These are phyloP conservation scores for Pelargonium citronellum DNA, from an alignment of 441 rosid species.

Conservation along the genomic window DNA sequence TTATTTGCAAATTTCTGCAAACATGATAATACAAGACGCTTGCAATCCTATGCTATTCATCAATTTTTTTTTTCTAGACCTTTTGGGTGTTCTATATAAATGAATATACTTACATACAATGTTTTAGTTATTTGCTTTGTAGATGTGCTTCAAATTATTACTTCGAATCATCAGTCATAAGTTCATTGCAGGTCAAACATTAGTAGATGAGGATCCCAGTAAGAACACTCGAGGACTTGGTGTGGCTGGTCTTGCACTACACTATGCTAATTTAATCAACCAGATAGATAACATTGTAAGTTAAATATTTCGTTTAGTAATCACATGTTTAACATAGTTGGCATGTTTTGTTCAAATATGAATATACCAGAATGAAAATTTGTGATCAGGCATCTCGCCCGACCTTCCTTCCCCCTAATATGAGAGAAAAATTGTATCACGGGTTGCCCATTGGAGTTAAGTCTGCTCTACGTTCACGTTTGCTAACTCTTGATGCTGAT, in stretches of 20 bases:
- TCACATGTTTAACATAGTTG: conserved; percentile 1
- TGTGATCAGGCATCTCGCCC: conserved; percentile 69
- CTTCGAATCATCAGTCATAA: conserved; percentile 3
- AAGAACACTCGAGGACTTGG: conserved; percentile 53
- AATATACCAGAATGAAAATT: conserved; percentile 10
- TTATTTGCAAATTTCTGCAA: no score
- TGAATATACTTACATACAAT: no score
- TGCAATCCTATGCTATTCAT: no score
- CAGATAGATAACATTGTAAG: conserved; percentile 88
- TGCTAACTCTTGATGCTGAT: conserved; percentile 40
- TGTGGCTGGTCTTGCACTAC: conserved; percentile 78
- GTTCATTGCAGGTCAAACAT: conserved; percentile 29
- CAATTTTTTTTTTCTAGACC: no score
- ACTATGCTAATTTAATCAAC: conserved; percentile 80
- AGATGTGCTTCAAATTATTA: conserved; percentile 13
- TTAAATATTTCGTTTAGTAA: conserved; percentile 4
- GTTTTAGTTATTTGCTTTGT: background rate
- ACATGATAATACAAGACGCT: no score
- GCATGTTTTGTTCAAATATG: background rate
- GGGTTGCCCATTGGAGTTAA: conserved; percentile 70
- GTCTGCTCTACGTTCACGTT: conserved; percentile 51
- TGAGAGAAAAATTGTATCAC: conserved; percentile 66
- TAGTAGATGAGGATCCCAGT: conserved; percentile 27
- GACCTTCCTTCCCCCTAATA: conserved; percentile 61
- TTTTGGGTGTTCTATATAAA: no score